phyloP scores from a whole-genome alignment of 2,329 filamentous ascomycete genomes.

The Dactylella cylindrospora region DNA sequence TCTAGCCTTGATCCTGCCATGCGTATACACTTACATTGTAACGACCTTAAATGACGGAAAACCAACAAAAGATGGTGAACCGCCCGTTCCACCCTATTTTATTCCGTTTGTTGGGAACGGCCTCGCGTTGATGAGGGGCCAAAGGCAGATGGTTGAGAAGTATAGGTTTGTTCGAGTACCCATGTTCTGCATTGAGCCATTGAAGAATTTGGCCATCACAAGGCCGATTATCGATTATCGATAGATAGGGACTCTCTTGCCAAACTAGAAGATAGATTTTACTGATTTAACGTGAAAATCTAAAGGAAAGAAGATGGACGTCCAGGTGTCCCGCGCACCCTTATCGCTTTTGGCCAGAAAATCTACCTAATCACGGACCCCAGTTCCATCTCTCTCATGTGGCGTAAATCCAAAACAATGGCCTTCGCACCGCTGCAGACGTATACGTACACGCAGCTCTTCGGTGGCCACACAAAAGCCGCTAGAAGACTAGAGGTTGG shows the following conservation, averaged over 20 bases:
- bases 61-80: constrained; percentile 30
- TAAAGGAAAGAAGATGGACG: constrained; percentile 18
- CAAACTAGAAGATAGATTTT: too few relatives aligned
- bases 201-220: too few relatives aligned
- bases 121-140: constrained; percentile 10
- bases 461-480: neutral
- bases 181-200: too few relatives aligned
- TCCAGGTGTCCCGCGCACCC: constrained; percentile 11
- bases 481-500: constrained; percentile 3
- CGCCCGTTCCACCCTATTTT: constrained; percentile 34
- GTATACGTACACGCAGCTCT: constrained; percentile 5
- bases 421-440: constrained; percentile 19
- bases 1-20: constrained; percentile 13
- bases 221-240: too few relatives aligned
- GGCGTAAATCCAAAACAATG: constrained; percentile 29
- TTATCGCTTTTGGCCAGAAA: constrained; percentile 27
- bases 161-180: constrained; percentile 21
- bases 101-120: constrained; percentile 29
- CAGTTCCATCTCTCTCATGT: constrained; percentile 14
- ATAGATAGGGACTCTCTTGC: too few relatives aligned
- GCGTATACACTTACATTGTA: constrained; percentile 24
- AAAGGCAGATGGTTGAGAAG: constrained; percentile 1
- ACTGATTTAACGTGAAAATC: neutral
- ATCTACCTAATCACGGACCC: constrained; percentile 30
- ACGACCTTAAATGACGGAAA: constrained; percentile 30